Percentiles rank a stretch among this genome's conserved stretches.
Conservation (phyloP, 2,329 filamentous ascomycete species). For the Aureobasidium melanogenum region DNA sequence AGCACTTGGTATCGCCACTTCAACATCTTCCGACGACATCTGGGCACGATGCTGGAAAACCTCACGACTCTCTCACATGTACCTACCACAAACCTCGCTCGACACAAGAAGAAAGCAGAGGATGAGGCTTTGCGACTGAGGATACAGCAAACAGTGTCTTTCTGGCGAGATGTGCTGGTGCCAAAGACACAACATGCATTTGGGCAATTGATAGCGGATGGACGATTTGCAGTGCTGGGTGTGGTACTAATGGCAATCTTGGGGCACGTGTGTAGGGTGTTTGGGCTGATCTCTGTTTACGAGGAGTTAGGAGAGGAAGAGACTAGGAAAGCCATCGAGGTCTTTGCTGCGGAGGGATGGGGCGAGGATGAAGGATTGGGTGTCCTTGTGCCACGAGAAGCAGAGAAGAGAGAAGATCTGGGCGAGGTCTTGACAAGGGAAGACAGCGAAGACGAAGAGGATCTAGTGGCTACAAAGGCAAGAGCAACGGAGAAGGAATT, state of each 20-base stretch:
- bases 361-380: constrained; percentile 24
- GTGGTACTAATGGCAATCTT: constrained; percentile 35
- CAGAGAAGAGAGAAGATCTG: constrained; percentile 13
- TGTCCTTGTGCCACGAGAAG: constrained; percentile 16
- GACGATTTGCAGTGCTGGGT: constrained; percentile 37
- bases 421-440: constrained; percentile 29
- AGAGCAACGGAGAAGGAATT: constrained; percentile 6
- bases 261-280: constrained; percentile 31
- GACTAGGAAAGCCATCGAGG: constrained; percentile 32
- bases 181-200: constrained; percentile 30
- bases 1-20: constrained; percentile 76
- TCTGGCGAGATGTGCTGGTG: constrained; percentile 31
- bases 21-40: constrained; percentile 58
- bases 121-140: constrained; percentile 15
- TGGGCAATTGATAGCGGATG: constrained; percentile 36
- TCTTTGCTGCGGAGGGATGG: constrained; percentile 34
- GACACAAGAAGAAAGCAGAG: constrained; percentile 19
- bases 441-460: constrained; percentile 4
- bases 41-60: constrained; percentile 44
- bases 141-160: constrained; percentile 26
- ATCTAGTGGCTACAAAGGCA: background rate
- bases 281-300: constrained; percentile 32
- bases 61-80: constrained; percentile 17
- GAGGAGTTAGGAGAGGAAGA: constrained; percentile 35
- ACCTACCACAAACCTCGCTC: constrained; percentile 22